These are phyloP conservation scores for Acacia confusa DNA, from an alignment of 306 rosid species.

Conservation along the genomic window DNA sequence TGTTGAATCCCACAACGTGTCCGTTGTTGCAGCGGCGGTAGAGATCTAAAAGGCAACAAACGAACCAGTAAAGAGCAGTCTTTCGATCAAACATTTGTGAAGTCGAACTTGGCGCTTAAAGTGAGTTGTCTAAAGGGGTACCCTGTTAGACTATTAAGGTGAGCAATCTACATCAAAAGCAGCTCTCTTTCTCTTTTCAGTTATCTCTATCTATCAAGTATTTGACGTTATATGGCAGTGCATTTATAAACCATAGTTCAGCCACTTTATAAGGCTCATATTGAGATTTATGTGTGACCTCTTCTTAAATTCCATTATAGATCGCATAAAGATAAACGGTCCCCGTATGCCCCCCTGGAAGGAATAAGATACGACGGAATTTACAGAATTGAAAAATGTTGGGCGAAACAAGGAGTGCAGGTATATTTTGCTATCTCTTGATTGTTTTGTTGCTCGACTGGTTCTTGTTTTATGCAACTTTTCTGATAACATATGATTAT, in stretches of 20 bases:
- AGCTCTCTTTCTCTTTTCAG: background rate
- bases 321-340: conserved; percentile 74
- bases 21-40: background rate
- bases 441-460: background rate
- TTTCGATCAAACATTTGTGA: background rate
- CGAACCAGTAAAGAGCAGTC: background rate
- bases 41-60: background rate
- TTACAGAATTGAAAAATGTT: conserved; percentile 80
- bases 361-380: conserved; percentile 76
- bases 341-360: conserved; percentile 65
- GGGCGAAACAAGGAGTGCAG: conserved; percentile 74
- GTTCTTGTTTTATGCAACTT: background rate
- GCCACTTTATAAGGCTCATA: background rate
- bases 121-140: background rate
- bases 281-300: background rate
- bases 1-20: too few relatives aligned
- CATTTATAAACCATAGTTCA: background rate
- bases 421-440: conserved; percentile 35
- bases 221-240: background rate
- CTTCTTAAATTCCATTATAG: conserved; percentile 31
- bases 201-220: background rate
- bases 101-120: background rate
- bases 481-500: conserved; percentile 14
- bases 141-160: background rate
- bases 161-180: background rate